These are phyloP conservation scores for Solanum hybrid DNA, from an alignment of 305 asterid genomes.

Conservation along the genomic window DNA sequence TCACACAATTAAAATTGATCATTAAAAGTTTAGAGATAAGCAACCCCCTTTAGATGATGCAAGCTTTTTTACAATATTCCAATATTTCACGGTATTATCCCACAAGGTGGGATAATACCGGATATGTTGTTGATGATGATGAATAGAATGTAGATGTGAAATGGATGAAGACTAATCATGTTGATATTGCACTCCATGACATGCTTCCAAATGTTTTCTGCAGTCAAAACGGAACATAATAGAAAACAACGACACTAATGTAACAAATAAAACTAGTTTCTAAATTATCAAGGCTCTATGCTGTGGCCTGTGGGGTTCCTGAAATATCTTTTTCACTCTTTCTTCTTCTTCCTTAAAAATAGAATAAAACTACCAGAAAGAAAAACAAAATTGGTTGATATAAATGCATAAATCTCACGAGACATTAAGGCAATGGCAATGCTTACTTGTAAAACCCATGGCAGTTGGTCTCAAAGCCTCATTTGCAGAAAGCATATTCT, in stretches of 20 bases:
- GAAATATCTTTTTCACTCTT: not conserved
- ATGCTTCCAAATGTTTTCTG: not conserved
- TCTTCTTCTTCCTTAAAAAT: not conserved
- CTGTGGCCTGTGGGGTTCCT: not conserved
- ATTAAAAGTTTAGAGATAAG: not conserved
- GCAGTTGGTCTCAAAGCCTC: slow-evolving; percentile 80
- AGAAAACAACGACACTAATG: not conserved
- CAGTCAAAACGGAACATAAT: not conserved
- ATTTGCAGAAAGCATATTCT: slow-evolving; percentile 76
- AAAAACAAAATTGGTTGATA: not conserved
- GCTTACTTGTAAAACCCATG: slow-evolving; percentile 71
- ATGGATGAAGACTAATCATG: not conserved
- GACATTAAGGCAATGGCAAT: not conserved
- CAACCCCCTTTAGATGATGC: not conserved
- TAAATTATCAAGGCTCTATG: not conserved
- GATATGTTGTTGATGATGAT: not conserved
- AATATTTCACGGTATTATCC: not conserved
- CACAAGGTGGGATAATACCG: not conserved
- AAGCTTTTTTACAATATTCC: not conserved
- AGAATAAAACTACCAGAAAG: not conserved
- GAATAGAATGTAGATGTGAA: not conserved
- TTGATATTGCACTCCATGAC: not conserved
- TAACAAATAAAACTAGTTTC: not conserved
- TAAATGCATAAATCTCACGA: not conserved
- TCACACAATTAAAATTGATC: not conserved